Percentiles rank a stretch among this genome's conserved stretches.
These are phyloP conservation scores for Anthracocystis walkeri DNA, from an alignment of 1,284 basidiomycete genomes.

Conservation along the genomic window DNA sequence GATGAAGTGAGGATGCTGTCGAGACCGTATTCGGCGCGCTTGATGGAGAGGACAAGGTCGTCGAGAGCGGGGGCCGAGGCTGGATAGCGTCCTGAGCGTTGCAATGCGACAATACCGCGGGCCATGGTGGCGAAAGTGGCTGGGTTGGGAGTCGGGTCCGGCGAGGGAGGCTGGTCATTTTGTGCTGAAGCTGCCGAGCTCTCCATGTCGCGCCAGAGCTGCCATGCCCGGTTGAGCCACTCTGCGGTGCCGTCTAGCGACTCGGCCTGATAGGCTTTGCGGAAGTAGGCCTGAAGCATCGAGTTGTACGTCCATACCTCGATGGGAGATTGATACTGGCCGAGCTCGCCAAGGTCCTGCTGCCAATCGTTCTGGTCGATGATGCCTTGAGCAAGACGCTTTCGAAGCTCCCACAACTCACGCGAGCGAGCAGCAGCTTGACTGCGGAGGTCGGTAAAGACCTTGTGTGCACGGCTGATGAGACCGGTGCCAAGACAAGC, in stretches of 20 bases:
- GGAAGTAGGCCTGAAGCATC: conserved; percentile 62
- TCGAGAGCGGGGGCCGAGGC: conserved; percentile 38
- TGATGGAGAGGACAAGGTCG: conserved; percentile 48
- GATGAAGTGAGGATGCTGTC: conserved; percentile 59
- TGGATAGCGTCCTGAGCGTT: conserved; percentile 46
- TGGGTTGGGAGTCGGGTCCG: conserved; percentile 56
- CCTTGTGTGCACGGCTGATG: conserved; percentile 60
- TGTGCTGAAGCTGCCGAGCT: conserved; percentile 8
- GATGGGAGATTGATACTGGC: conserved; percentile 40
- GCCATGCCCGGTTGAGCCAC: conserved; percentile 58
- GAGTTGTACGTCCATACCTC: conserved; percentile 62
- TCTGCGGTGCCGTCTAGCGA: conserved; percentile 39
- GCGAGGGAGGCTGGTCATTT: conserved; percentile 30
- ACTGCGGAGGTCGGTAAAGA: conserved; percentile 59
- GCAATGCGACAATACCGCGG: conserved; percentile 56
- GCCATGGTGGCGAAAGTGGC: conserved; percentile 59
- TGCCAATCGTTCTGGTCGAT: conserved; percentile 39
- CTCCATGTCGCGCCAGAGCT: conserved; percentile 59
- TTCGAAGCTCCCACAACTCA: conserved; percentile 45
- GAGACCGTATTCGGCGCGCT: conserved; percentile 32
- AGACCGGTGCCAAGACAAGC: conserved; percentile 65
- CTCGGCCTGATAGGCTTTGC: conserved; percentile 55
- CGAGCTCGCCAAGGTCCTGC: conserved; percentile 32
- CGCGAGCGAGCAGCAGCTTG: conserved; percentile 44
- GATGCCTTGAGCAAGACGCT: conserved; percentile 41